These are phyloP conservation scores for Knoxdaviesia proteae DNA, from an alignment of 2,329 filamentous ascomycete genomes.

Conservation along the genomic window DNA sequence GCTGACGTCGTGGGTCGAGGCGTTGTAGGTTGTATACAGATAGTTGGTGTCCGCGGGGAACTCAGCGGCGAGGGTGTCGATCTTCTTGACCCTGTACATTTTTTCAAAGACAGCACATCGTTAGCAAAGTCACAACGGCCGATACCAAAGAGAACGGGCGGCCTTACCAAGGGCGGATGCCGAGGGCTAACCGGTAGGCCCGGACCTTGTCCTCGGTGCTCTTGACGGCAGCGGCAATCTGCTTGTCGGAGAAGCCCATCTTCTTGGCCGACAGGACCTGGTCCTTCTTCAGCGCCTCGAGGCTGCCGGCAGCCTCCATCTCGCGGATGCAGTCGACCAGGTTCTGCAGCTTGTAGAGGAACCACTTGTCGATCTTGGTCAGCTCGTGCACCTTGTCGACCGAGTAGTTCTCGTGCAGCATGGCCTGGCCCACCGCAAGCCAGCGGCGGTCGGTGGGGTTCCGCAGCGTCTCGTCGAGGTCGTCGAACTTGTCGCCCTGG, in stretches of 20 bases:
- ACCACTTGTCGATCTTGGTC: conserved; percentile 99
- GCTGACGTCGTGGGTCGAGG: conserved; percentile 74
- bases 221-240: conserved; percentile 73
- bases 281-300: conserved; percentile 74
- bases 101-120: not conserved
- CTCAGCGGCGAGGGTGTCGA: conserved; percentile 91
- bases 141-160: not conserved
- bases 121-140: not conserved
- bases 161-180: conserved; percentile 56
- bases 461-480: conserved; percentile 71
- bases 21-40: conserved; percentile 95
- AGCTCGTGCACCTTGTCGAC: conserved; percentile 83
- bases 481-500: conserved; percentile 85
- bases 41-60: conserved; percentile 93
- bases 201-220: conserved; percentile 80
- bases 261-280: conserved; percentile 85
- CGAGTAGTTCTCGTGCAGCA: conserved; percentile 91
- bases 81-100: conserved; percentile 27
- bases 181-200: conserved; percentile 63
- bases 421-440: conserved; percentile 92
- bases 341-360: conserved; percentile 94
- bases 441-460: conserved; percentile 94
- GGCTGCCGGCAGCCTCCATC: conserved; percentile 62
- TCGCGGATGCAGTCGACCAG: conserved; percentile 79
- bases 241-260: conserved; percentile 89